Evolutionary conservation across 805 yeast species (phyloP).

Genomic region (Blastobotrys chiropterorum): DNA sequence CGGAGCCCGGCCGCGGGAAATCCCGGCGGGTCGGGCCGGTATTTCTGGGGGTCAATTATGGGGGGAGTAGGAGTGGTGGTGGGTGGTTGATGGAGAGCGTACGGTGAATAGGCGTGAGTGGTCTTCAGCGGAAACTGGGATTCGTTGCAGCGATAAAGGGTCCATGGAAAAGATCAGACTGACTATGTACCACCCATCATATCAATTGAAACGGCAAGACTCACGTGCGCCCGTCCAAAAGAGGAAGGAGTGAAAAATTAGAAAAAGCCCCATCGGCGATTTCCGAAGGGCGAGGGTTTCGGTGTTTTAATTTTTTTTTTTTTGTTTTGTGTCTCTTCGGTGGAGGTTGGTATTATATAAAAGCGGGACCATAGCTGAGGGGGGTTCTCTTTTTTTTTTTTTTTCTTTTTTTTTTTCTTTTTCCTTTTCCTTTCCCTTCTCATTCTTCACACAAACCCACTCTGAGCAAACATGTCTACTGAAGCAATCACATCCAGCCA

Average conservation of each 20-base stretch:
- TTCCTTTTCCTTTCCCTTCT: not conserved
- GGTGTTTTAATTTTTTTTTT: too few species aligned
- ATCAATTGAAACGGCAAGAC: not conserved
- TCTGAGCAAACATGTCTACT: not conserved
- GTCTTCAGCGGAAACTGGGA: not conserved
- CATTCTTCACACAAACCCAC: too few species aligned
- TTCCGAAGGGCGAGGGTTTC: not conserved
- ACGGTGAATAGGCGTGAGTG: too few species aligned
- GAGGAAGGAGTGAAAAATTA: not conserved
- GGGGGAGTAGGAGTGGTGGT: too few species aligned
- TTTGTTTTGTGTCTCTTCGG: too few species aligned
- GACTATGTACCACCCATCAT: not conserved
- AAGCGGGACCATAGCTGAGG: not conserved
- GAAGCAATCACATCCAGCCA: slow-evolving; percentile 53
- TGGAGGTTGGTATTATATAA: too few species aligned
- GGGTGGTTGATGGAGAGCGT: too few species aligned
- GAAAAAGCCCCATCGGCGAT: not conserved
- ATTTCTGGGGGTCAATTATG: too few species aligned
- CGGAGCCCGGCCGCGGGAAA: not conserved
- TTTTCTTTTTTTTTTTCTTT: not conserved
- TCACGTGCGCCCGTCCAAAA: not conserved
- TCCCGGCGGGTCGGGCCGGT: too few species aligned
- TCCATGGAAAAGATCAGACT: not conserved
- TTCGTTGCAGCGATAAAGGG: not conserved
- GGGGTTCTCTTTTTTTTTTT: not conserved